Percentiles rank a stretch among this genome's conserved stretches.
Conservation (phyloP, 495 filamentous ascomycete genomes). For the Copromyces sp. region DNA sequence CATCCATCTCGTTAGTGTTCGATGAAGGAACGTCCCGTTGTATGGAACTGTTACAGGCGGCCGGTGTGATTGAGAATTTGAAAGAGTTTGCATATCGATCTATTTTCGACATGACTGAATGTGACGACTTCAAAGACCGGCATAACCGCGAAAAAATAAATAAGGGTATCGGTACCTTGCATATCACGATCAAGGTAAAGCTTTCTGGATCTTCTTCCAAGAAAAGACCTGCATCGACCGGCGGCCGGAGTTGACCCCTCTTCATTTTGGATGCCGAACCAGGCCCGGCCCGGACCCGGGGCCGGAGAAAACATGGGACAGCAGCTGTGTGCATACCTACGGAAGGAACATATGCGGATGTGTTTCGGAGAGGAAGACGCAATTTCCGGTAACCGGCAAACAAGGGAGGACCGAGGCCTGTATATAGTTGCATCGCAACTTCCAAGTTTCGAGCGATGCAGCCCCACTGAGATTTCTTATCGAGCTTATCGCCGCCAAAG, state of each 20-base stretch:
- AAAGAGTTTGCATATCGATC: background rate
- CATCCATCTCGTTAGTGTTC: background rate
- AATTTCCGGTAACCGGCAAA: background rate
- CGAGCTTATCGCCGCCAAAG: background rate
- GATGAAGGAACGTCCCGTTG: background rate
- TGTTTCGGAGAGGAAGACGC: background rate
- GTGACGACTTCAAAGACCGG: background rate
- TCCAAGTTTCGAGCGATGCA: background rate
- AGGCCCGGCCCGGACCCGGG: background rate
- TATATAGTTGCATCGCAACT: background rate
- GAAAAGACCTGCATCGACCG: background rate
- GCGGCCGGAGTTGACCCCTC: background rate
- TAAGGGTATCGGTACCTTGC: background rate
- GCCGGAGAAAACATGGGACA: background rate
- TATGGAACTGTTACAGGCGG: background rate
- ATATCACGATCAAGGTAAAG: background rate
- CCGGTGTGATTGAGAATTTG: background rate
- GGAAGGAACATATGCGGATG: background rate
- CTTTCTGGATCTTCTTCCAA: too few species aligned
- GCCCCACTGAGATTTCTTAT: background rate
- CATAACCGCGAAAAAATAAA: background rate
- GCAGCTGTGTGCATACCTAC: background rate
- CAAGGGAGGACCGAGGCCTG: background rate
- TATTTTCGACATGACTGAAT: background rate
- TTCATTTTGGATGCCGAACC: background rate